Evolutionary conservation across 1,139 yeast genomes (phyloP).

Genomic region (Blastobotrys raffinosifermentans): DNA sequence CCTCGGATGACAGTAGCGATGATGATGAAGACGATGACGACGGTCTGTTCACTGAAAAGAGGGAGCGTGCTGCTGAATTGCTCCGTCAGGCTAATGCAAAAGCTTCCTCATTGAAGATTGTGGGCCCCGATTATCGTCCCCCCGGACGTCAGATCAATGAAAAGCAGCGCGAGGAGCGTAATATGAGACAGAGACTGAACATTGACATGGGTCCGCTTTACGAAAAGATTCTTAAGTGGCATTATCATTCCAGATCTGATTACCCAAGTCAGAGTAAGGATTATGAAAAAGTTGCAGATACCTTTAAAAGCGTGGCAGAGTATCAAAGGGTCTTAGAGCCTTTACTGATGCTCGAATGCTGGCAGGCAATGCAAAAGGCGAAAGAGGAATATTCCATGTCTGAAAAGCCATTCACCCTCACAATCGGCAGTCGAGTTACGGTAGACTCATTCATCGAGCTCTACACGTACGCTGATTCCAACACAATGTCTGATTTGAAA

Average conservation of each 20-base stretch:
- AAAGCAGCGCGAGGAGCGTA: conserved; percentile 62
- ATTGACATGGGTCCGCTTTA: conserved; percentile 77
- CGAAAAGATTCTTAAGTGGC: conserved; percentile 67
- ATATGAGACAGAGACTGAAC: conserved; percentile 73
- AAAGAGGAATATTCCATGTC: conserved; percentile 49
- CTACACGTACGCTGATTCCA: conserved; percentile 63
- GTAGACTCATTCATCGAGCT: conserved; percentile 88
- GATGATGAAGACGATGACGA: conserved; percentile 26
- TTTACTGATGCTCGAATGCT: conserved; percentile 76
- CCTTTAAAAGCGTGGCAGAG: conserved; percentile 52
- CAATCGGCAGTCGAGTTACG: conserved; percentile 72
- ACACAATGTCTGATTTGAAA: conserved; percentile 45
- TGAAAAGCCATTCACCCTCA: conserved; percentile 62
- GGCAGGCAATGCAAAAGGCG: conserved; percentile 83
- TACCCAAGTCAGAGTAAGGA: conserved; percentile 47
- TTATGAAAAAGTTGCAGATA: conserved; percentile 39
- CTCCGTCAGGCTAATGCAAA: not conserved
- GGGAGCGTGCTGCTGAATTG: not conserved
- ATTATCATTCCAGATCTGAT: conserved; percentile 51
- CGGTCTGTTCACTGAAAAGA: conserved; percentile 23
- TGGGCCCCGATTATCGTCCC: not conserved
- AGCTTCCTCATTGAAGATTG: too few species aligned
- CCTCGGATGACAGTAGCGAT: conserved; percentile 25
- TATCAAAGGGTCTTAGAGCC: conserved; percentile 73
- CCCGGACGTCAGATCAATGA: conserved; percentile 6